Percentiles rank a stretch among this genome's conserved stretches.
Conservation (phyloP, 2,329 filamentous ascomycete genomes). For the Aureobasidium sp. region DNA sequence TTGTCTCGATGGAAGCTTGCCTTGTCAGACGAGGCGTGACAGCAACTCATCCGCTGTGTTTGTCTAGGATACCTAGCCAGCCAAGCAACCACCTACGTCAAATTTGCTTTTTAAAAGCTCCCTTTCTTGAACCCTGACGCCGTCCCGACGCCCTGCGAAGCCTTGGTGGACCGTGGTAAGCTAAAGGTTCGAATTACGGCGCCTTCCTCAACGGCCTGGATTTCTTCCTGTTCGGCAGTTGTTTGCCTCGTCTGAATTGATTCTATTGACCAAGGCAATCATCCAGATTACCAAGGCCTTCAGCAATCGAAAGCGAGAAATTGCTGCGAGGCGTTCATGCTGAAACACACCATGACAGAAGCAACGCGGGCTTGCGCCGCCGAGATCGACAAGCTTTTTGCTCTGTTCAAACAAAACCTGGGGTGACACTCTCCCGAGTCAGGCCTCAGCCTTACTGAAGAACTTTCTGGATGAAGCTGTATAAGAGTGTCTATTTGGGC, state of each 20-base stretch:
- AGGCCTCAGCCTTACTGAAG: background rate
- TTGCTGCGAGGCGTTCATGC: background rate
- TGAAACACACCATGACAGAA: constrained; percentile 4
- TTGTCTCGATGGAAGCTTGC: background rate
- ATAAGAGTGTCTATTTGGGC: background rate
- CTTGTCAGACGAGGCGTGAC: background rate
- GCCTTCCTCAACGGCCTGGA: background rate
- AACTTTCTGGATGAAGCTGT: background rate
- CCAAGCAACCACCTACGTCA: constrained; percentile 12
- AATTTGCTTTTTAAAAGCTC: background rate
- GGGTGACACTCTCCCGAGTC: background rate
- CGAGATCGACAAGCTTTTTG: constrained; percentile 5
- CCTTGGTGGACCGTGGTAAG: background rate
- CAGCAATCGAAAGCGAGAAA: background rate
- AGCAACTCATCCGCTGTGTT: background rate
- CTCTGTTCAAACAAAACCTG: background rate
- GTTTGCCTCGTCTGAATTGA: background rate
- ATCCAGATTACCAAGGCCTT: background rate
- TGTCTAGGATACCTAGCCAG: background rate
- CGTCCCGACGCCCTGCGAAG: background rate
- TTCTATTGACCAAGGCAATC: background rate
- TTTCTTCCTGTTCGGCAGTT: background rate
- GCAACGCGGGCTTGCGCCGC: background rate
- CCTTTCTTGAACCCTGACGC: background rate
- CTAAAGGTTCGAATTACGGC: background rate